Conservation (phyloP, 306 rosid species). For the Trichosanthes cucumerina region DNA sequence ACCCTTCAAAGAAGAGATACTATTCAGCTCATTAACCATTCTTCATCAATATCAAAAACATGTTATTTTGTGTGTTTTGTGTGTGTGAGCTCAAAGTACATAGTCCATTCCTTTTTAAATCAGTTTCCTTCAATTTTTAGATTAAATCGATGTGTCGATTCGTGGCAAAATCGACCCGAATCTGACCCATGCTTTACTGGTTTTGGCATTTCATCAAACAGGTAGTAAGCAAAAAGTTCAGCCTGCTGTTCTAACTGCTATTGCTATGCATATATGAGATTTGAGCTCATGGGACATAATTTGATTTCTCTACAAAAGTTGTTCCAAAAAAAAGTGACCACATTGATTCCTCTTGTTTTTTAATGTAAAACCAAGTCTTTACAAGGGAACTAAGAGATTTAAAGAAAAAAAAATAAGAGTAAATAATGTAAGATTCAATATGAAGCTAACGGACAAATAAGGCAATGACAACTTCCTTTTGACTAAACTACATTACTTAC, state of each 20-base stretch:
- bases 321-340: not conserved
- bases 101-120: not conserved
- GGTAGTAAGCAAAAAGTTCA: not conserved
- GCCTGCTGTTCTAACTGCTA: not conserved
- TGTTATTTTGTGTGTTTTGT: not conserved
- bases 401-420: not conserved
- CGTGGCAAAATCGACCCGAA: not conserved
- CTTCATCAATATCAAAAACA: not conserved
- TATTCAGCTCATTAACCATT: not conserved
- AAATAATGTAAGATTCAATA: not conserved
- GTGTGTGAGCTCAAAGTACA: conserved; percentile 2
- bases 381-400: not conserved
- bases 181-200: not conserved
- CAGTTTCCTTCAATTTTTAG: not conserved
- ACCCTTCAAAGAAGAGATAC: not conserved
- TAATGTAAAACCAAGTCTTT: not conserved
- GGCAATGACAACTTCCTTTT: conserved; percentile 3
- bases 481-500: conserved; percentile 7
- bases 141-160: not conserved
- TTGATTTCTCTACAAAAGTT: not conserved
- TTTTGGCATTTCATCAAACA: not conserved
- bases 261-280: not conserved
- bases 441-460: conserved; percentile 3
- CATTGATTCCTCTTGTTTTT: not conserved
- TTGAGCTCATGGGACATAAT: not conserved